Base-by-base conservation (phyloP, 352 stramenopile genomes). In the Phytopythium sindhum region DNA sequence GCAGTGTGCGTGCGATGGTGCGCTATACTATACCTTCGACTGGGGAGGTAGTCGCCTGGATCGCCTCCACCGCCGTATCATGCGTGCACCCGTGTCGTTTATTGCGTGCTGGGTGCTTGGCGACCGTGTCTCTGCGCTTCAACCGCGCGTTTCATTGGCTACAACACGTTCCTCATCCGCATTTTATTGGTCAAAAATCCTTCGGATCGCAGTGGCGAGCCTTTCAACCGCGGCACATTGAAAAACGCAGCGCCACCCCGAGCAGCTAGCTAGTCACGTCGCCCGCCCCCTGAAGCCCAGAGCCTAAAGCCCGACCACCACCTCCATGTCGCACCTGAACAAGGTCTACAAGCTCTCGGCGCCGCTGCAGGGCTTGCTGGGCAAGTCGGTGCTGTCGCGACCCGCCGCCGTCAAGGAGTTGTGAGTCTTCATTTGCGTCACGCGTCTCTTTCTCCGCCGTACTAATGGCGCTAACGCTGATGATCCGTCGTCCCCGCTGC, bases 401-500 rank as follows among this genome's bases (percentile, higher is more conserved):
- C 78, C 78, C 1, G 80, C 77, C 8, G 84, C 84, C 15, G 64
- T 90, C 19, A 93, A 93, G 63, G 84, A 93, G 50, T 91, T 93
- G 84, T 93, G 57, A 63, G 81, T 89, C 24, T 29, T 11, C n/a
- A 15, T 11, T 19, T 17, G 17, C 19, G 14, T 29, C 31, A 21
- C 45, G 24, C 23, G 39, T 29, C 3, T 28, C 14, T 14, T 10
- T 47, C 26, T 63, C 24, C 31, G 37, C 2, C 19, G n/a, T 19
- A n/a, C n/a, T n/a, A n/a, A n/a, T 19, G 19, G 28, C n/a, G 9
- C 55, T 60, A 35, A 56, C n/a, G 33, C 29, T 39, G 21, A 5
- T 10, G 19, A 29, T 48, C 47, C 39, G 21, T 33, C 10, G 10
- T 39, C 0, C 15, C 2, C 26, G 45, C 21, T 37, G 28, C 35